A percentile compares a stretch with the other conserved stretches of the same genome.
Conservation (phyloP, 169 alveolate genomes). For the Plasmodium gallinaceum region DNA sequence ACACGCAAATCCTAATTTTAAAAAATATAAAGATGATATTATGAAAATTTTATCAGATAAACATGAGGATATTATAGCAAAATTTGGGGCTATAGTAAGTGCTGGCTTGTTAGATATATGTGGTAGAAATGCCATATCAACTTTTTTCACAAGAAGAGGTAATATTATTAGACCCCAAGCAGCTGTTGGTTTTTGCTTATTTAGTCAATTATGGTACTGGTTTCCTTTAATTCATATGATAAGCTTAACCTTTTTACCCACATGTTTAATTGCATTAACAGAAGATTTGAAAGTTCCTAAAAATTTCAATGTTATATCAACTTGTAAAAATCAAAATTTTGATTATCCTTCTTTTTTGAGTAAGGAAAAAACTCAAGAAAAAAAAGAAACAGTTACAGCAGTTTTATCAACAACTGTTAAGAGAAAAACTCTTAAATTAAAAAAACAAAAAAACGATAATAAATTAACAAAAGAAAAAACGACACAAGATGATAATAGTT, state of each 20-base stretch:
- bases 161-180: slow-evolving; percentile 94
- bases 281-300: slow-evolving; percentile 91
- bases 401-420: slow-evolving; percentile 87
- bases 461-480: slow-evolving; percentile 65
- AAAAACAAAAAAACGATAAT: slow-evolving; percentile 64
- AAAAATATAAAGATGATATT: slow-evolving; percentile 87
- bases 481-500: slow-evolving; percentile 80
- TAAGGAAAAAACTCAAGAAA: slow-evolving; percentile 82
- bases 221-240: slow-evolving; percentile 95
- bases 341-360: slow-evolving; percentile 87
- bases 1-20: slow-evolving; percentile 89
- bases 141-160: slow-evolving; percentile 82
- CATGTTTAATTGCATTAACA: slow-evolving; percentile 90
- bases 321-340: slow-evolving; percentile 85
- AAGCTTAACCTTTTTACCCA: slow-evolving; percentile 92
- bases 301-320: slow-evolving; percentile 87
- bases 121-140: slow-evolving; percentile 88
- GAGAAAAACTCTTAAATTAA: slow-evolving; percentile 80
- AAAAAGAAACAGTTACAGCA: slow-evolving; percentile 90
- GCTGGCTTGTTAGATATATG: slow-evolving; percentile 96
- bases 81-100: slow-evolving; percentile 96
- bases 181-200: slow-evolving; percentile 95
- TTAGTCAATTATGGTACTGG: slow-evolving; percentile 98
- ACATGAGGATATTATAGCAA: slow-evolving; percentile 96
- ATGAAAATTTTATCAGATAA: slow-evolving; percentile 92